These are phyloP conservation scores for Trifolium pratense DNA, from an alignment of 306 rosid species.

Conservation along the genomic window DNA sequence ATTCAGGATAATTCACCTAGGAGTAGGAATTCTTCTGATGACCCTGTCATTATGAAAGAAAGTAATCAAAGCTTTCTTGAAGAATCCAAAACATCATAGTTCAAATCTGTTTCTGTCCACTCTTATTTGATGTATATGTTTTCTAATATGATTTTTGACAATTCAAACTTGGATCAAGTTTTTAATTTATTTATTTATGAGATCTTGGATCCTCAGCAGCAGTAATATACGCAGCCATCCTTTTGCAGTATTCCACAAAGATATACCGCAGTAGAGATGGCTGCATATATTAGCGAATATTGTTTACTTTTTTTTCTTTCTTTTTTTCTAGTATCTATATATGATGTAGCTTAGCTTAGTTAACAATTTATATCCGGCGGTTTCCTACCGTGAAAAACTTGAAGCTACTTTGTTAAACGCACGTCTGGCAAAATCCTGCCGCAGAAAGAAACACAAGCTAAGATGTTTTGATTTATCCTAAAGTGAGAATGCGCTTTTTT, in stretches of 20 bases:
- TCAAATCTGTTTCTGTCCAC: no score
- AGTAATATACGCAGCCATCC: no score
- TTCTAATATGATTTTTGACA: conserved; percentile 36
- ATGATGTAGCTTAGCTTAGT: background rate
- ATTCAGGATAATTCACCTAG: conserved; percentile 76
- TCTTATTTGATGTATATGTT: background rate
- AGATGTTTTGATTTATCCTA: no score
- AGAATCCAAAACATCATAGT: conserved; percentile 34
- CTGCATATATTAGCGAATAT: no score
- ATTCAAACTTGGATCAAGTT: conserved; percentile 21
- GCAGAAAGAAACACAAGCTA: no score
- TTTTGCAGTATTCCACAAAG: no score
- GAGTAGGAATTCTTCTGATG: conserved; percentile 4
- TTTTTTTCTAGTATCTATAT: background rate
- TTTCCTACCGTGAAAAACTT: no score
- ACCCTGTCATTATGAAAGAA: conserved; percentile 35
- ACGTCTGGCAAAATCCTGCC: no score
- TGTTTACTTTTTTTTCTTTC: background rate
- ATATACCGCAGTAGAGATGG: background rate
- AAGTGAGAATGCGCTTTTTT: no score
- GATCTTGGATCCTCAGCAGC: no score
- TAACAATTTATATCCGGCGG: conserved; percentile 2
- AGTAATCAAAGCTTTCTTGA: conserved; percentile 41
- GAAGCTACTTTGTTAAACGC: no score
- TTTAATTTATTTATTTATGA: conserved; percentile 26